A percentile compares a stretch with the other conserved stretches of the same genome.
phyloP scores from a whole-genome alignment of 2,329 filamentous ascomycete genomes.

The Penicillium italicum region DNA sequence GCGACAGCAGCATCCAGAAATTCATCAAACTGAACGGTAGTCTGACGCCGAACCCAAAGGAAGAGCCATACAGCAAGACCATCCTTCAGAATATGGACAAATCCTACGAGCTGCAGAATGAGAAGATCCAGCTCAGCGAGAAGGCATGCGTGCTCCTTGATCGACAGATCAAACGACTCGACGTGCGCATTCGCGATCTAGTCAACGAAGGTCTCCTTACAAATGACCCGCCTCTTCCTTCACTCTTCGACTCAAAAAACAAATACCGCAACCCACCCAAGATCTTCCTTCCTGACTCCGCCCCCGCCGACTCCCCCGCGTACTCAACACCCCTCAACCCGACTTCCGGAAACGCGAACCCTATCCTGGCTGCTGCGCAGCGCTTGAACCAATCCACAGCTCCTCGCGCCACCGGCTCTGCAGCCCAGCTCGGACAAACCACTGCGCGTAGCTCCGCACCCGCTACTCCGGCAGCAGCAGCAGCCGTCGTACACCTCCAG shows the following conservation, averaged over 20 bases:
- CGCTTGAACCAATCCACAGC: conserved; percentile 41
- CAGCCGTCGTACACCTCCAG: conserved; percentile 38
- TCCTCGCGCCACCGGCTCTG: conserved; percentile 33
- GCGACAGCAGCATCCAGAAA: conserved; percentile 61
- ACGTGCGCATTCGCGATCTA: conserved; percentile 59
- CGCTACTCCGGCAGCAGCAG: conserved; percentile 41
- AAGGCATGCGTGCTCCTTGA: conserved; percentile 60
- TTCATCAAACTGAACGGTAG: conserved; percentile 62
- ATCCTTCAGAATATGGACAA: conserved; percentile 58
- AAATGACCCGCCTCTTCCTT: conserved; percentile 58
- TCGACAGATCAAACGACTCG: conserved; percentile 60
- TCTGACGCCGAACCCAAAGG: conserved; percentile 60
- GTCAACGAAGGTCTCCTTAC: conserved; percentile 58
- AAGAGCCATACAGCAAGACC: conserved; percentile 57
- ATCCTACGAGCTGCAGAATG: conserved; percentile 56
- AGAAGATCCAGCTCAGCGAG: conserved; percentile 59
- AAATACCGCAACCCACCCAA: conserved; percentile 46
- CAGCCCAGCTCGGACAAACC: conserved; percentile 38
- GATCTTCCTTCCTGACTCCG: conserved; percentile 49
- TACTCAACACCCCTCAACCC: conserved; percentile 50
- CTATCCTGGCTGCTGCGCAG: conserved; percentile 52
- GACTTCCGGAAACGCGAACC: conserved; percentile 54
- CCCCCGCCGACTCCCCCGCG: conserved; percentile 42
- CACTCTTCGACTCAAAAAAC: conserved; percentile 51
- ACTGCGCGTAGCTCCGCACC: conserved; percentile 44